A percentile compares a stretch with the other conserved stretches of the same genome.
Conservation (phyloP, 140 eudicot species). For the Cichorium intybus region DNA sequence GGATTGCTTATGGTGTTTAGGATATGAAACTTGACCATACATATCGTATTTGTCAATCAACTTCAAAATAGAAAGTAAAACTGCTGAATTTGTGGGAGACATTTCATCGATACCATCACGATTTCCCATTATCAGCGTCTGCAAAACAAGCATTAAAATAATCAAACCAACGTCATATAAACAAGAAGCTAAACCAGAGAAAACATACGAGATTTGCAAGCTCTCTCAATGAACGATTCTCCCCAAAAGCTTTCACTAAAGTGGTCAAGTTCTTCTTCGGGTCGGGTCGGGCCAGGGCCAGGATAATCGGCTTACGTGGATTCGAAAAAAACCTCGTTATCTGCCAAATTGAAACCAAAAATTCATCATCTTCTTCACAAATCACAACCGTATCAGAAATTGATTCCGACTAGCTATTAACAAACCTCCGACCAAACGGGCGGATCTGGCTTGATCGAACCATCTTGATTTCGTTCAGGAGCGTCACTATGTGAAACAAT, state of each 20-base stretch:
- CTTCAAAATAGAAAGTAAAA: conserved; percentile 65
- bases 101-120: conserved; percentile 78
- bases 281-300: conserved; percentile 88
- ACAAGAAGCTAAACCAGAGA: background rate
- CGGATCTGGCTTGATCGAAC: conserved; percentile 50
- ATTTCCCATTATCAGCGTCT: conserved; percentile 89
- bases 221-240: conserved; percentile 76
- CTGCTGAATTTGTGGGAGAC: conserved; percentile 73
- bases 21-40: conserved; percentile 85
- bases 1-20: conserved; percentile 74
- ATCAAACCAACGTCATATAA: background rate
- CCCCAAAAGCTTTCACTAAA: conserved; percentile 89
- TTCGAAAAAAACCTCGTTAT: conserved; percentile 72
- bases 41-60: conserved; percentile 78
- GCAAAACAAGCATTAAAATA: conserved; percentile 20
- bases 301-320: conserved; percentile 83
- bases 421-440: conserved; percentile 93
- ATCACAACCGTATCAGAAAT: background rate
- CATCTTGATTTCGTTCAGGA: conserved; percentile 50
- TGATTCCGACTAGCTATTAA: conserved; percentile 7
- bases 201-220: conserved; percentile 82
- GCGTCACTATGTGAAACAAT: conserved; percentile 46
- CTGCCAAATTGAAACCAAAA: conserved; percentile 34
- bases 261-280: conserved; percentile 84
- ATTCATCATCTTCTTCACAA: background rate